Percentiles rank a stretch among this genome's conserved stretches.
Evolutionary conservation across 2,329 filamentous ascomycete genomes (phyloP).

Genomic region (Aspergillus pseudonomiae): DNA sequence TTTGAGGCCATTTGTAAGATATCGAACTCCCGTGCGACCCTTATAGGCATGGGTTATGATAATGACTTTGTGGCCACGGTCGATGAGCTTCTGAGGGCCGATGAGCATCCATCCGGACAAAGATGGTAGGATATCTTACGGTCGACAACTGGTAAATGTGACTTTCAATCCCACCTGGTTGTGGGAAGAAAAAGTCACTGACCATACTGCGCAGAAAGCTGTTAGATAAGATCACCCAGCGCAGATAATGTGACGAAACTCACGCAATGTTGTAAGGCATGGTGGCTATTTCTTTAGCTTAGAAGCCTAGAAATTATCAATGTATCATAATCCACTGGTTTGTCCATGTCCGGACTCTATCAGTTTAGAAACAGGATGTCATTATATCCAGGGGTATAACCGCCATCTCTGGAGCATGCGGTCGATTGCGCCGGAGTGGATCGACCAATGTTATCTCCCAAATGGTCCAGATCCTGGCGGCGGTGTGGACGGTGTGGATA

Average conservation of each 20-base stretch:
- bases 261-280: constrained; percentile 75
- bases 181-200: constrained; percentile 98
- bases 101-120: constrained; percentile 11
- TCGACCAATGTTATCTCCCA: constrained; percentile 8
- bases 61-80: constrained; percentile 96
- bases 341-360: constrained; percentile 25
- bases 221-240: constrained; percentile 18
- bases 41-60: constrained; percentile 96
- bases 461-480: constrained; percentile 25
- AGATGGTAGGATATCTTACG: constrained; percentile 40
- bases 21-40: constrained; percentile 86
- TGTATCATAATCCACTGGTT: background rate
- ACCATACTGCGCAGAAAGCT: constrained; percentile 68
- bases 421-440: background rate
- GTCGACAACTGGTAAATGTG: constrained; percentile 97
- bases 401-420: background rate
- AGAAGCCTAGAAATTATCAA: constrained; percentile 17
- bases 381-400: background rate
- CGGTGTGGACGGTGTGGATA: constrained; percentile 17
- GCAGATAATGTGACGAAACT: constrained; percentile 31
- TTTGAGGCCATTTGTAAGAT: constrained; percentile 95
- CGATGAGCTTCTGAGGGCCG: constrained; percentile 74
- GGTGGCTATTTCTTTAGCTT: constrained; percentile 27
- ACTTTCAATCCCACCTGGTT: constrained; percentile 91
- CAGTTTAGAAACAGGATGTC: background rate